Evolutionary conservation across 2,329 filamentous ascomycete species (phyloP).

Genomic region (Neoarthrinium moseri): DNA sequence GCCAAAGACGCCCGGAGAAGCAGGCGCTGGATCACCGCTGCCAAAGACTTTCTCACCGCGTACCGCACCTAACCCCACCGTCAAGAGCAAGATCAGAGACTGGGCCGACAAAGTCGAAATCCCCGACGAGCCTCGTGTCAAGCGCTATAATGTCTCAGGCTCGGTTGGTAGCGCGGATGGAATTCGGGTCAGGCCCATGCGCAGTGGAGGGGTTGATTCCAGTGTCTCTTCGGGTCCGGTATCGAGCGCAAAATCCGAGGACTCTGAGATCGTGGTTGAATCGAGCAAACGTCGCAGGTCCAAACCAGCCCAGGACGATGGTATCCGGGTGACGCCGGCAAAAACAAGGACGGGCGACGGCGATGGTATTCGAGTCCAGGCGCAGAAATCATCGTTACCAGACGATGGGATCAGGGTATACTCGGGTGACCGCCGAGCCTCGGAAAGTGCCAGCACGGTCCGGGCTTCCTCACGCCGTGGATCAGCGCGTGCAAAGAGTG

Average conservation of each 20-base stretch:
- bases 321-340: conserved; percentile 31
- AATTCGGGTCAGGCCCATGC: conserved; percentile 37
- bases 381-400: conserved; percentile 18
- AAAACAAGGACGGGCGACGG: conserved; percentile 24
- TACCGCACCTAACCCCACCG: conserved; percentile 52
- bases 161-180: conserved; percentile 36
- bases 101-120: conserved; percentile 59
- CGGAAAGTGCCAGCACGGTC: conserved; percentile 24
- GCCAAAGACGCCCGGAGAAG: conserved; percentile 30
- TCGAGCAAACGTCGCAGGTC: conserved; percentile 16
- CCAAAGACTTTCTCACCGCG: conserved; percentile 58
- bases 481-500: conserved; percentile 19
- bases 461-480: conserved; percentile 27
- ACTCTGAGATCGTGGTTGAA: conserved; percentile 18
- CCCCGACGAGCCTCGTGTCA: conserved; percentile 37
- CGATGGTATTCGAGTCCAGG: conserved; percentile 26
- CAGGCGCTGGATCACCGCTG: conserved; percentile 40
- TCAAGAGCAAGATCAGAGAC: conserved; percentile 59
- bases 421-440: conserved; percentile 18
- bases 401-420: conserved; percentile 35
- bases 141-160: conserved; percentile 34
- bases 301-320: conserved; percentile 24
- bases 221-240: conserved; percentile 14
- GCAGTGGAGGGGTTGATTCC: conserved; percentile 6
- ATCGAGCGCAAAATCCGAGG: conserved; percentile 18